Evolutionary conservation across 1,284 basidiomycete genomes (phyloP).

Genomic region (Moesziomyces parantarcticus): DNA sequence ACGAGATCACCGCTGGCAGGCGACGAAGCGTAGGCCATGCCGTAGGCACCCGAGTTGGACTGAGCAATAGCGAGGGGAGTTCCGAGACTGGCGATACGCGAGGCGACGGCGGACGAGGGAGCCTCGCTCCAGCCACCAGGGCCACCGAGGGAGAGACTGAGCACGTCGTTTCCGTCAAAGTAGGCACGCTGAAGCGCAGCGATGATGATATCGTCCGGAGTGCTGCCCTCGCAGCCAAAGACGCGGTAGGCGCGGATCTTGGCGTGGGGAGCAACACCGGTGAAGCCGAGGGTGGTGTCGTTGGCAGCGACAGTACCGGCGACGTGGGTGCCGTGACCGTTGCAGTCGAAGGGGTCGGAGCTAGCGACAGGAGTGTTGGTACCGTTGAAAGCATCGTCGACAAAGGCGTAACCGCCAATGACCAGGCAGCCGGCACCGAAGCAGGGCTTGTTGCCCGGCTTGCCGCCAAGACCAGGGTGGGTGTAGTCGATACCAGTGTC

Average conservation of each 20-base stretch:
- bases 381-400: slow-evolving; percentile 68
- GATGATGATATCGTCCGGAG: slow-evolving; percentile 68
- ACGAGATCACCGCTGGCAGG: slow-evolving; percentile 68
- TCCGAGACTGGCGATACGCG: slow-evolving; percentile 39
- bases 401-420: slow-evolving; percentile 50
- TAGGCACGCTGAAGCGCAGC: slow-evolving; percentile 63
- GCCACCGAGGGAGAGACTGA: slow-evolving; percentile 76
- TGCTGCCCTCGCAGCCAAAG: slow-evolving; percentile 68
- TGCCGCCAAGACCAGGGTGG: slow-evolving; percentile 74
- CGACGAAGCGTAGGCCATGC: slow-evolving; percentile 68
- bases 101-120: slow-evolving; percentile 39
- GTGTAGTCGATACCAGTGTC: slow-evolving; percentile 73
- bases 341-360: slow-evolving; percentile 69
- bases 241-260: slow-evolving; percentile 68
- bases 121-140: slow-evolving; percentile 46
- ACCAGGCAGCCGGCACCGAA: slow-evolving; percentile 53
- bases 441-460: slow-evolving; percentile 50
- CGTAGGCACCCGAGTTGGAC: slow-evolving; percentile 68
- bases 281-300: slow-evolving; percentile 65
- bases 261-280: slow-evolving; percentile 54
- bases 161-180: slow-evolving; percentile 71
- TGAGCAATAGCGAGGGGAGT: slow-evolving; percentile 61
- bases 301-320: slow-evolving; percentile 76
- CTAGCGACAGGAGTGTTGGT: slow-evolving; percentile 65
- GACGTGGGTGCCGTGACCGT: slow-evolving; percentile 72